Conservation (phyloP, 73 alveolate species). For the Symbiodinium pilosum region DNA sequence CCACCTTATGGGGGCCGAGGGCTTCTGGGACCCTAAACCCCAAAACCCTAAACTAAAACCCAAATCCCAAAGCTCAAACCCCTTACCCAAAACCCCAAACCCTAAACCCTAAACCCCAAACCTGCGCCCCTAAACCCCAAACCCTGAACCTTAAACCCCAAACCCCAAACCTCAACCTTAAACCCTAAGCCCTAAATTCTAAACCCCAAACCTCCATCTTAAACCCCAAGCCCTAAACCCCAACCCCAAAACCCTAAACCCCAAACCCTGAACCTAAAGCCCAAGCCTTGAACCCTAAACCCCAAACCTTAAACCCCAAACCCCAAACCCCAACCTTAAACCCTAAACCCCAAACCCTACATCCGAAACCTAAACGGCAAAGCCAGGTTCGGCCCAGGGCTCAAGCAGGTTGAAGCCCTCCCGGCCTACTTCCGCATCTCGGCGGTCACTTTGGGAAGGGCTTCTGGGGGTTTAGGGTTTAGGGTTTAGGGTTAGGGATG, state of each 20-base stretch:
- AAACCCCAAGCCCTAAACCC: no score
- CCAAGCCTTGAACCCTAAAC: no score
- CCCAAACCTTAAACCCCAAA: no score
- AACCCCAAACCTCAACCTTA: background rate
- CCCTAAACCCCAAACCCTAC: no score
- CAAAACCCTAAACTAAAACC: background rate
- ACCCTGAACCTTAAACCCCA: background rate
- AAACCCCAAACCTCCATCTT: background rate
- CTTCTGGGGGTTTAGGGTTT: background rate
- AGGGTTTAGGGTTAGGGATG: background rate
- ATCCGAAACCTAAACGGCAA: no score
- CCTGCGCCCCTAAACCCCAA: background rate
- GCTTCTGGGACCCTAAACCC: constrained; percentile 3
- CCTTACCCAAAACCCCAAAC: background rate
- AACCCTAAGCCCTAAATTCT: background rate
- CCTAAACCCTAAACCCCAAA: background rate
- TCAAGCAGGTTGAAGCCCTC: background rate
- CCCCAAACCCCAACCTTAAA: no score
- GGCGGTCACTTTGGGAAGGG: background rate
- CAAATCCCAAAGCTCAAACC: background rate
- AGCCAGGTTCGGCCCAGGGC: background rate
- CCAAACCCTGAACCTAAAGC: no score
- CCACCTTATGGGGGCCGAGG: no score
- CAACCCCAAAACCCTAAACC: no score
- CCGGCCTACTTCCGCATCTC: background rate